Evolutionary conservation across 2,329 filamentous ascomycete genomes (phyloP).

Genomic region (Alternaria novae-zelandiae): DNA sequence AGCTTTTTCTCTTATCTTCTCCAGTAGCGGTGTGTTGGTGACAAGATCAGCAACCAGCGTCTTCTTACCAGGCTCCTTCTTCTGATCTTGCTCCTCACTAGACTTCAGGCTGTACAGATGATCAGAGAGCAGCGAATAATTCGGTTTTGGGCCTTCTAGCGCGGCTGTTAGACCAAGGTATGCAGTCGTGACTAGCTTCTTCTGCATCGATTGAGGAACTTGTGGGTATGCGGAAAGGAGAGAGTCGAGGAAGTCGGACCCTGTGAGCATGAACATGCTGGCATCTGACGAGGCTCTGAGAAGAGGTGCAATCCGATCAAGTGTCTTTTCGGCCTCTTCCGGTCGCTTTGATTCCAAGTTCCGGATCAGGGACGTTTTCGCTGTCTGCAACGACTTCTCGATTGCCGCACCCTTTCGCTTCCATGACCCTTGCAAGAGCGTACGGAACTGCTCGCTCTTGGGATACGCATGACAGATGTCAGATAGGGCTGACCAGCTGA

Average conservation of each 20-base stretch:
- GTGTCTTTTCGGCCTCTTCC: conserved; percentile 59
- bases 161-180: conserved; percentile 79
- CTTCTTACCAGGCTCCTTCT: conserved; percentile 47
- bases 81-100: conserved; percentile 67
- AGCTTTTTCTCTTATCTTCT: conserved; percentile 64
- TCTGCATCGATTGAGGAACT: conserved; percentile 67
- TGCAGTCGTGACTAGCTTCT: conserved; percentile 71
- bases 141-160: conserved; percentile 69
- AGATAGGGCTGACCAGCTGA: conserved; percentile 73
- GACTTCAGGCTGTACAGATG: conserved; percentile 81
- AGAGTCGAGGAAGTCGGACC: conserved; percentile 86
- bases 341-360: conserved; percentile 69
- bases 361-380: conserved; percentile 68
- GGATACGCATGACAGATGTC: conserved; percentile 71
- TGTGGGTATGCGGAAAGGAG: conserved; percentile 70
- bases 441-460: conserved; percentile 63
- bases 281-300: conserved; percentile 65
- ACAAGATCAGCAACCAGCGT: conserved; percentile 83
- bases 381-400: conserved; percentile 62
- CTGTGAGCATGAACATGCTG: conserved; percentile 73
- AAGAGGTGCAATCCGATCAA: conserved; percentile 68
- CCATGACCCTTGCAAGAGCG: conserved; percentile 60
- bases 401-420: conserved; percentile 57
- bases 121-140: conserved; percentile 78
- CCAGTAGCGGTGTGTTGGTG: conserved; percentile 77